Evolutionary conservation across 2,329 filamentous ascomycete species (phyloP), one percentile per base, ranked within the genome.

Genomic region (Trichoderma breve): DNA sequence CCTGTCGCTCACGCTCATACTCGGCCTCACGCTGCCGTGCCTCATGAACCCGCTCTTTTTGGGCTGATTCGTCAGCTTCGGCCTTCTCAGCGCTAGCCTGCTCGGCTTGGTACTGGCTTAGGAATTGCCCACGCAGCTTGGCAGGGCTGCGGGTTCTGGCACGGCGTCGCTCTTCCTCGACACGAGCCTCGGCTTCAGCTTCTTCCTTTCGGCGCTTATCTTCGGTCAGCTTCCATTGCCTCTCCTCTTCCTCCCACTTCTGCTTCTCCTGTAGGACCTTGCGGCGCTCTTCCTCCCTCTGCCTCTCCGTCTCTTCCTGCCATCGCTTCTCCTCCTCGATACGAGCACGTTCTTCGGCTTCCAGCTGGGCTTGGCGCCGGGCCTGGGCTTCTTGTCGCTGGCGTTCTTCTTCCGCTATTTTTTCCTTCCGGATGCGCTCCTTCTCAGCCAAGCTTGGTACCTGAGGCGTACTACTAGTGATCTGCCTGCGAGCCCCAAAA

Each of bases 401-500:
- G 58, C 89, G 86, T 75, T 91, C 88, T 76, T 85, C 90, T 79
- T 88, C 90, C 6, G 84, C 86, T 73, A 86, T 85, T 75, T 86
- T 83, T 71, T 89, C 87, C 75, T 84, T 87, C 61, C 88, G 83
- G 71, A 80, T 81, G 57, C 92, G 92, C 81, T 97, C 93, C 83
- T 97, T 98, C 76, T 97, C 95, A 3, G 91, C 92, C 74, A 94
- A 77, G 78, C 86, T 95, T 1, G 95, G 94, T 11, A 98, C 93
- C 60, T 88, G 81, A 6, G 96, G 96, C 36, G 89, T 87, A 15
- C 93, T 89, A 76, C 88, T 94, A 9, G 95, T 98, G 79, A 99
- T 98, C 83, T 99, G 96, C 73, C 96, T 90, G 76, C 95, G 89
- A 21, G 91, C 93, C 71, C 96, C 96, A 81, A 98, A 98, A 12